Evolutionary conservation across 78 protist genomes (phyloP).

Genomic region (Dictyostelium firmibasis): DNA sequence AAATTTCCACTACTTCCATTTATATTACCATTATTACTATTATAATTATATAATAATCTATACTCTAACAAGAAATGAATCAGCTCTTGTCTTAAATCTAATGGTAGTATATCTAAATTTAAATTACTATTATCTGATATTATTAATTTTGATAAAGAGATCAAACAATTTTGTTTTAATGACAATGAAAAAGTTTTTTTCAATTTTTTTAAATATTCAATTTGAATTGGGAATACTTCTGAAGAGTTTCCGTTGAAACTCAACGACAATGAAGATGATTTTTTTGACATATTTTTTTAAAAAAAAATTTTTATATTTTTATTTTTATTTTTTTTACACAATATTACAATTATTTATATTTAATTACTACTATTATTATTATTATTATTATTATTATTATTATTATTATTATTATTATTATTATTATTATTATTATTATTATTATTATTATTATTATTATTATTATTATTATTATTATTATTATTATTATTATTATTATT

Average conservation of each 20-base stretch:
- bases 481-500: neutral
- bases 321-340: too few relatives aligned
- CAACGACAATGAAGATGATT: neutral
- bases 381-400: neutral
- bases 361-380: too few relatives aligned
- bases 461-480: neutral
- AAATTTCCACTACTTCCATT: neutral
- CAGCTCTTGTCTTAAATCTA: conserved; percentile 34
- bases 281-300: neutral
- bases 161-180: conserved; percentile 40
- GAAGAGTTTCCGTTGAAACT: neutral
- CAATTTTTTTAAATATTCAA: conserved; percentile 34
- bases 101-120: neutral
- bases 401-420: neutral
- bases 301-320: too few relatives aligned
- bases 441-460: neutral
- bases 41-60: conserved; percentile 7
- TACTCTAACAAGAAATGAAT: conserved; percentile 58
- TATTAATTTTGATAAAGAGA: neutral
- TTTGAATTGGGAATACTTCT: neutral
- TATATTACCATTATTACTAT: too few relatives aligned
- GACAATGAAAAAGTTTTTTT: conserved; percentile 2
- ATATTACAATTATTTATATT: too few relatives aligned
- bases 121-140: neutral
- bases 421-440: neutral